Conservation (phyloP, 208 protist genomes). For the Acanthamoeba castellanii region DNA sequence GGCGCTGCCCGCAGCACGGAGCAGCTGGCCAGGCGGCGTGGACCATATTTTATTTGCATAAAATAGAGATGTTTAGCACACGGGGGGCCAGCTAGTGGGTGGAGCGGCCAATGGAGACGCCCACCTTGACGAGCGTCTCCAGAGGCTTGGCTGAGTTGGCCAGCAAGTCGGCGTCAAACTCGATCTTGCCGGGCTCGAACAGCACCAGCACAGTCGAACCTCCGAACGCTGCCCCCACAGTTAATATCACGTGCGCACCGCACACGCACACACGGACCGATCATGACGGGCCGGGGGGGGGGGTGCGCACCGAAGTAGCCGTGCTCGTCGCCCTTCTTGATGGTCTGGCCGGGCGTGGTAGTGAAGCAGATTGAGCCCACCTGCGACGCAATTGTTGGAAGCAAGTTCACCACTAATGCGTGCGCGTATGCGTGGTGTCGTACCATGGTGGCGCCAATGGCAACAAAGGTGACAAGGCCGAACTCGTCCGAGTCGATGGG, state of each 20-base stretch:
- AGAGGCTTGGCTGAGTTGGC: constrained; percentile 83
- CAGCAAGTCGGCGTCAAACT: constrained; percentile 87
- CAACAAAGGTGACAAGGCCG: constrained; percentile 72
- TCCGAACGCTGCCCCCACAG: constrained; percentile 84
- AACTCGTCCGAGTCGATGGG: constrained; percentile 69
- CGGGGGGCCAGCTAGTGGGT: not conserved
- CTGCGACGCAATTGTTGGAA: constrained; percentile 82
- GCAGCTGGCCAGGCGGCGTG: not conserved
- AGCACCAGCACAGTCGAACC: constrained; percentile 89
- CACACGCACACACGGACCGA: not conserved
- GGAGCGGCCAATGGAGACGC: constrained; percentile 49
- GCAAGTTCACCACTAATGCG: not conserved
- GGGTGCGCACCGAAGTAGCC: constrained; percentile 63
- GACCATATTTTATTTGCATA: no score
- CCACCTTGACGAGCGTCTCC: constrained; percentile 74
- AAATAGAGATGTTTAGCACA: no score
- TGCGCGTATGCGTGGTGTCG: not conserved
- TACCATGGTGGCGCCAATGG: constrained; percentile 72
- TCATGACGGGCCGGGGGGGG: not conserved
- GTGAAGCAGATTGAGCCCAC: constrained; percentile 89
- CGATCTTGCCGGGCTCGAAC: constrained; percentile 83
- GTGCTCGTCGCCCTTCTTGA: constrained; percentile 79
- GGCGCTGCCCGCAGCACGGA: not conserved
- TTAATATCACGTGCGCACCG: not conserved
- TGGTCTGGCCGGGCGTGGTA: constrained; percentile 72